Base-by-base conservation (phyloP, 345 rosid genomes). In the Salix arbutifolia region DNA sequence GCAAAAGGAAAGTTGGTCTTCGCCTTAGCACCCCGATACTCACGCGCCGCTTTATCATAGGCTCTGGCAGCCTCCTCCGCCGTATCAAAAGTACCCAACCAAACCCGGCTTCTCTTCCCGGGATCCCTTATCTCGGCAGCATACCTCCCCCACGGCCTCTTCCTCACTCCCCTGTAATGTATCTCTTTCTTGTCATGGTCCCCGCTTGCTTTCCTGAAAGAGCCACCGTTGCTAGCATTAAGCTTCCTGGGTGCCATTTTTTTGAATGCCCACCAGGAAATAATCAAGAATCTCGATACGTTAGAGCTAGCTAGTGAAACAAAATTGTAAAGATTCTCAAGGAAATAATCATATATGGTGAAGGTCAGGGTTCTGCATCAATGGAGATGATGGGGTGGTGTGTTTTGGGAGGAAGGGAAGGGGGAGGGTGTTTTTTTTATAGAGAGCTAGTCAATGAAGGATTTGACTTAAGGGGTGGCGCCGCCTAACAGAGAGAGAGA, bases 61-160 rank as follows among this genome's bases (percentile, higher is more conserved):
- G 92, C 90, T 42, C 74, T 83, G 30, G 97, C 91, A 0, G 94
- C 97, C 76, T 90, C 91, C 77, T 89, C 93, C 0, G 90, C 91
- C n/a, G 93, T 89, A 35, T 92, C 88, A 46, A 89, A 92, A 1
- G 97, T 90, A 3, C 91, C 97, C 0, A 89, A 83, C 97, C 93
- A 92, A 69, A 92, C 92, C 0, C 94, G 91, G 18, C 78, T 84
- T 78, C 87, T 92, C 86, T 88, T 87, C 0, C 85, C 73, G 9
- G 94, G 97, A 76, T 92, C 97, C 35, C 97, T 83, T 65, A 92
- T 90, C 79, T 92, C 94, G 13, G 94, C 97, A 2, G 97, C 94
- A 76, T 90, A 90, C 33, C 93, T 81, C 5, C 97, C 93, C 94
- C 94, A 92, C 0, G 94, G 94, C 42, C 91, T 78, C 84, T 87